These are phyloP conservation scores for Tricladium varicosporioides DNA, from an alignment of 2,329 filamentous ascomycete species.

Conservation along the genomic window DNA sequence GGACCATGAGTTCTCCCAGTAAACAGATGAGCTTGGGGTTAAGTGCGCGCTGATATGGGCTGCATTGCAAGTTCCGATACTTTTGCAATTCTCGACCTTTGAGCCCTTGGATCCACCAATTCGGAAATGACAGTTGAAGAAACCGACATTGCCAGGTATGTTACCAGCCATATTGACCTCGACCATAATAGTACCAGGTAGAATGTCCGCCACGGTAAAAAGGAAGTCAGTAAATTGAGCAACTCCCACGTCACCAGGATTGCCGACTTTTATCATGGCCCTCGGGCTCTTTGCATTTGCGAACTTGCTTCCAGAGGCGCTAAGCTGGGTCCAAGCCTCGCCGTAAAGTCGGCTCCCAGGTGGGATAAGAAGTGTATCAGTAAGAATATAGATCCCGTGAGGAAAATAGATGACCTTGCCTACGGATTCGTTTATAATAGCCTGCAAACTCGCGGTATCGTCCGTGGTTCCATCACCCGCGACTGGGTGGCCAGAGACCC, in stretches of 20 bases:
- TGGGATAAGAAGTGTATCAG: constrained; percentile 45
- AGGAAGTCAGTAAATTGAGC: constrained; percentile 51
- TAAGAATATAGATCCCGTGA: constrained; percentile 43
- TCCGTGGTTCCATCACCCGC: constrained; percentile 15
- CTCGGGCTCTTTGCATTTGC: constrained; percentile 40
- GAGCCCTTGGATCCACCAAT: constrained; percentile 42
- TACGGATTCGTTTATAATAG: constrained; percentile 53
- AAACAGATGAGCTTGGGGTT: constrained; percentile 30
- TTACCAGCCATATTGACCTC: constrained; percentile 21
- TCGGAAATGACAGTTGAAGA: constrained; percentile 45
- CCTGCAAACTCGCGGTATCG: constrained; percentile 44
- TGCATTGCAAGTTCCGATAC: constrained; percentile 21
- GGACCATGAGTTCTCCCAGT: constrained; percentile 46
- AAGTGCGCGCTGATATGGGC: constrained; percentile 21
- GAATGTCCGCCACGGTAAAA: constrained; percentile 46
- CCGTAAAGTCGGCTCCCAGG: constrained; percentile 50
- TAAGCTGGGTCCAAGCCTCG: constrained; percentile 51
- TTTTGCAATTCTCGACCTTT: constrained; percentile 50
- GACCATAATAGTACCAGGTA: constrained; percentile 32
- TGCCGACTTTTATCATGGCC: constrained; percentile 50
- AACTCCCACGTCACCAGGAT: constrained; percentile 44
- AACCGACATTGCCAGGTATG: constrained; percentile 23
- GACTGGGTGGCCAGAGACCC: background rate
- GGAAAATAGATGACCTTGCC: constrained; percentile 42
- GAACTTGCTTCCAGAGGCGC: constrained; percentile 45